A percentile compares a stretch with the other conserved stretches of the same genome.
phyloP scores from a whole-genome alignment of 1,284 basidiomycete species.

The Fistulina hepatica region DNA sequence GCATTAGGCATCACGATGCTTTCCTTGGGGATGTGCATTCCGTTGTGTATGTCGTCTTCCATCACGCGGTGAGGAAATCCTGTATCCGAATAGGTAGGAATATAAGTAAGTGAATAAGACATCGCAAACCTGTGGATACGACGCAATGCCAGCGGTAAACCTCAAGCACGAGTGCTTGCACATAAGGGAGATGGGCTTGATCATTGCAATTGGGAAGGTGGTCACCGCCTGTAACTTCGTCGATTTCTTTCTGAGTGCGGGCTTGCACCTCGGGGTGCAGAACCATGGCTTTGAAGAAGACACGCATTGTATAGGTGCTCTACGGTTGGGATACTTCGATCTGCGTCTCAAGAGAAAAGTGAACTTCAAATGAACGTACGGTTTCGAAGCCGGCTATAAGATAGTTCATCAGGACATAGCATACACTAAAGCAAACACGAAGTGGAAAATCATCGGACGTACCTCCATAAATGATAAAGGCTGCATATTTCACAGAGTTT shows the following conservation, averaged over 20 bases:
- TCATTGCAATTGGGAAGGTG: neutral
- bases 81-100: conserved; percentile 10
- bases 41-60: conserved; percentile 20
- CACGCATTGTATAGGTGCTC: conserved; percentile 1
- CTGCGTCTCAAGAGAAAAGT: too few species aligned
- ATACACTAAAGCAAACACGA: too few species aligned
- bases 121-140: conserved; percentile 11
- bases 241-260: conserved; percentile 1
- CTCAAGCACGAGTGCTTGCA: conserved; percentile 51
- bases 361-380: too few species aligned
- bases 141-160: conserved; percentile 52
- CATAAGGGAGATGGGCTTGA: conserved; percentile 23
- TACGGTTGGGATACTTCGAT: too few species aligned
- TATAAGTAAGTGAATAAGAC: neutral
- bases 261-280: conserved; percentile 2
- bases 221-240: conserved; percentile 6
- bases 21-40: conserved; percentile 14
- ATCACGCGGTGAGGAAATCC: conserved; percentile 14
- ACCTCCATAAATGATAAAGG: too few species aligned
- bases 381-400: too few species aligned
- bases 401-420: too few species aligned
- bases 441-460: too few species aligned
- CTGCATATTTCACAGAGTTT: too few species aligned
- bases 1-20: conserved; percentile 26
- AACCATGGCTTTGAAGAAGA: conserved; percentile 6